Base-by-base conservation (phyloP, 495 filamentous ascomycete species). In the Trichoderma reesei region DNA sequence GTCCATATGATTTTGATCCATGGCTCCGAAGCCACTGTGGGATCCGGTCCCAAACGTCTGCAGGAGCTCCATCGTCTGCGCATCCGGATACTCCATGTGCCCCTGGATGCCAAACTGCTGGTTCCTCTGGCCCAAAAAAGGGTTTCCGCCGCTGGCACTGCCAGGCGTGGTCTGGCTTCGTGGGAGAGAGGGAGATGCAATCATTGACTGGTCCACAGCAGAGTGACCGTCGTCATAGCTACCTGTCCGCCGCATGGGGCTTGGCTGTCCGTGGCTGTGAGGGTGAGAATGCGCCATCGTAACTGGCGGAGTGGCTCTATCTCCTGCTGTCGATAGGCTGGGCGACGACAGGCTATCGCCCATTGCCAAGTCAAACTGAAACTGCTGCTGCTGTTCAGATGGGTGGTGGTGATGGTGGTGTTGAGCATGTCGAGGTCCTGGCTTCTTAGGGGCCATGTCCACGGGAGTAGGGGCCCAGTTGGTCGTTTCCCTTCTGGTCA, bases 181-280 rank as follows among this genome's bases (percentile, higher is more conserved):
- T 33, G 16, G 66, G 54, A 36, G 62, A 36, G 39, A 67, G 61
- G 36, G 67, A 62, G 26, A 64, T 26, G 31, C 65, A 46, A 74
- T 68, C 67, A 82, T 79, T 11, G 84, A 74, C 63, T 88, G 85
- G 14, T 79, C 80, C 37, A 89, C 33, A 7, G 48, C 38, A 6
- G 39, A 34, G 61, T 18, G 7, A 6, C 39, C 61, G 20, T 42
- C 39, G 16, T 56, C 51, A 33, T 56, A 56, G 26, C 51, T 56
- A 10, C 20, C 14, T 74, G 65, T 87, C 84, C 83, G 69, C 89
- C 86, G 66, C 88, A 88, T 65, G 77, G 74, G 6, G 36, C 37
- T 64, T 56, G n/a, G 70, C 65, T 8, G 72, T 69, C 54, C 67
- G 65, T n/a, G 71, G 37, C 48, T 69, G 16, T 18, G 69, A 68